Evolutionary conservation across 805 yeast genomes (phyloP).

Genomic region (Candida michaelii): DNA sequence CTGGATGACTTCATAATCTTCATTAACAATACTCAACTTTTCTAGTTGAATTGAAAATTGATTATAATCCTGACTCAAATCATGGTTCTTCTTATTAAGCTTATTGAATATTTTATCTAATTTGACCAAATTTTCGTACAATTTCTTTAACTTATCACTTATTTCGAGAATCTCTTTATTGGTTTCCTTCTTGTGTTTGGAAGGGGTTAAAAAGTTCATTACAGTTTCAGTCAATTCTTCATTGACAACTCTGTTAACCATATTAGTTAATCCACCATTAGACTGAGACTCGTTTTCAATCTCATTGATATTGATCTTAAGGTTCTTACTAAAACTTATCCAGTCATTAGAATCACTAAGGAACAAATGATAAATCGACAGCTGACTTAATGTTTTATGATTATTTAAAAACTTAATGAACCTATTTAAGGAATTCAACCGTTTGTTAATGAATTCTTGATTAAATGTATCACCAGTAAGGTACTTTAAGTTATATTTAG

Average conservation of each 20-base stretch:
- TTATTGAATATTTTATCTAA: constrained; percentile 77
- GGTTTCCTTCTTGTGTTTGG: constrained; percentile 67
- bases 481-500: constrained; percentile 86
- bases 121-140: constrained; percentile 78
- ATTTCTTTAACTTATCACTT: constrained; percentile 74
- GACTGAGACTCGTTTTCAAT: constrained; percentile 12
- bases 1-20: constrained; percentile 18
- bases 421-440: constrained; percentile 77
- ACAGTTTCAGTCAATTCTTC: constrained; percentile 85
- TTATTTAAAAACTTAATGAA: constrained; percentile 70
- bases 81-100: constrained; percentile 69
- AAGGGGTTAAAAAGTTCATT: constrained; percentile 87
- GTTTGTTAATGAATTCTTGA: constrained; percentile 74
- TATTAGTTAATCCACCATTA: constrained; percentile 19
- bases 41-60: constrained; percentile 69
- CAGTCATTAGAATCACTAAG: constrained; percentile 70
- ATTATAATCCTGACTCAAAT: constrained; percentile 69
- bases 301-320: constrained; percentile 35
- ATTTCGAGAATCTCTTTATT: constrained; percentile 62
- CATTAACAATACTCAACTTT: constrained; percentile 56
- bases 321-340: constrained; percentile 62
- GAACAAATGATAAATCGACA: constrained; percentile 70
- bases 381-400: constrained; percentile 71
- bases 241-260: constrained; percentile 45
- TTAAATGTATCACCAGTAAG: constrained; percentile 92